phyloP scores from a whole-genome alignment of 2,329 filamentous ascomycete genomes.

The Calonectria montana region DNA sequence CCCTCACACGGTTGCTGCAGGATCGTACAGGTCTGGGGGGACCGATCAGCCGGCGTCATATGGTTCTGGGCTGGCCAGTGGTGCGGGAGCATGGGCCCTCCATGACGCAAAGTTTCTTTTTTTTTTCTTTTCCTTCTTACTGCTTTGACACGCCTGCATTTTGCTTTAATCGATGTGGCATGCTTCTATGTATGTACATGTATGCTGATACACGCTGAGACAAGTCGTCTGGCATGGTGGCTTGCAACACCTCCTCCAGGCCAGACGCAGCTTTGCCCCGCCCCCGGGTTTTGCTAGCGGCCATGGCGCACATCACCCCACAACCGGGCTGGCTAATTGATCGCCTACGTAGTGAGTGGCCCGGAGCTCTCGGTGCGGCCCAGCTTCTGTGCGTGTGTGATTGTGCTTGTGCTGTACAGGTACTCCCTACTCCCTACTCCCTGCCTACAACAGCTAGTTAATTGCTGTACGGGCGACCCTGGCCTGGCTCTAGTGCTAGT shows the following conservation, averaged over 20 bases:
- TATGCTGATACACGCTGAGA: background rate
- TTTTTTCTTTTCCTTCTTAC: background rate
- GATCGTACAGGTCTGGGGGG: conserved; percentile 19
- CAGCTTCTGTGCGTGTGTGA: too few species aligned
- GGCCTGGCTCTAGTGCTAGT: background rate
- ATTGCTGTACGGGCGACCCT: background rate
- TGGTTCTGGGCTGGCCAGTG: background rate
- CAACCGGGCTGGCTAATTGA: conserved; percentile 10
- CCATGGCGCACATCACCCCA: conserved; percentile 26
- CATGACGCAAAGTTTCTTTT: background rate
- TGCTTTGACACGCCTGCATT: background rate
- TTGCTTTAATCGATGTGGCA: too few species aligned
- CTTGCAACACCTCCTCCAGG: background rate
- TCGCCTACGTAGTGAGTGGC: background rate
- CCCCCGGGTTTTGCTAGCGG: conserved; percentile 27
- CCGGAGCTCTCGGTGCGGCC: background rate
- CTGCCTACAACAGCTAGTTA: too few species aligned
- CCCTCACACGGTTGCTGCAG: conserved; percentile 11
- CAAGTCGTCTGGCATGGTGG: background rate
- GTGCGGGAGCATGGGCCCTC: background rate
- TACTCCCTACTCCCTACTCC: too few species aligned
- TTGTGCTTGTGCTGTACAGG: too few species aligned
- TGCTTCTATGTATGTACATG: too few species aligned
- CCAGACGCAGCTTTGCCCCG: conserved; percentile 18
- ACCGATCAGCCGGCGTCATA: conserved; percentile 19